These are phyloP conservation scores for Scheffersomyces parashehatae DNA, from an alignment of 1,139 yeast genomes.

Conservation along the genomic window DNA sequence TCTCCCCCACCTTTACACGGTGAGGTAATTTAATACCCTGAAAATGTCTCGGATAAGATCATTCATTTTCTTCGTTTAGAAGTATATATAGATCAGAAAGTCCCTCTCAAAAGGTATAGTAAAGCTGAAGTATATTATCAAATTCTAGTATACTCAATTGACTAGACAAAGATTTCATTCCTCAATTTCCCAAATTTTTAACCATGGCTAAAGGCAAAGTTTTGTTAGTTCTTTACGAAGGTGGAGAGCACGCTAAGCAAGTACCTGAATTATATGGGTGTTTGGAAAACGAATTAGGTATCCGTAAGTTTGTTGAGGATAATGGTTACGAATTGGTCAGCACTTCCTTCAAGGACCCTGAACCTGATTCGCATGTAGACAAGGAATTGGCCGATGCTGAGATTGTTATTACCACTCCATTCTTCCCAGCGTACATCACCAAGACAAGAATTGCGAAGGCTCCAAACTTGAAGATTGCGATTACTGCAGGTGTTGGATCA, in stretches of 20 bases:
- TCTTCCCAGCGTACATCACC: constrained; percentile 79
- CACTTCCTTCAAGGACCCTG: constrained; percentile 73
- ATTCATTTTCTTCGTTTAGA: no score
- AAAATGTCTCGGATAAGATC: no score
- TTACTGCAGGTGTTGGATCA: constrained; percentile 86
- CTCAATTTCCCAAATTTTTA: not conserved
- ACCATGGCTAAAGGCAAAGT: constrained; percentile 39
- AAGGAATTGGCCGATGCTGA: constrained; percentile 70
- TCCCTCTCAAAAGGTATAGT: no score
- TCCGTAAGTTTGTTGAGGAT: constrained; percentile 61
- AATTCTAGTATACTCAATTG: no score
- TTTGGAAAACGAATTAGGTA: constrained; percentile 75
- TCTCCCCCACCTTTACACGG: no score
- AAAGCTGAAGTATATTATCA: no score
- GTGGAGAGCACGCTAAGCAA: constrained; percentile 58
- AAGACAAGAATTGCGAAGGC: constrained; percentile 68
- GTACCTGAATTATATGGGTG: constrained; percentile 67
- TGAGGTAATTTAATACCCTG: no score
- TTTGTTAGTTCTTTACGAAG: constrained; percentile 57
- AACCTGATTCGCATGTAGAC: constrained; percentile 55
- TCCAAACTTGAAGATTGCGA: constrained; percentile 67
- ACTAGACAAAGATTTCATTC: no score
- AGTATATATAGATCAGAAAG: no score
- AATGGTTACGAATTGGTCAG: constrained; percentile 70
- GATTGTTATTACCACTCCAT: constrained; percentile 77